phyloP scores from a whole-genome alignment of 2,329 filamentous ascomycete species.

The Xylariaceae sp. region DNA sequence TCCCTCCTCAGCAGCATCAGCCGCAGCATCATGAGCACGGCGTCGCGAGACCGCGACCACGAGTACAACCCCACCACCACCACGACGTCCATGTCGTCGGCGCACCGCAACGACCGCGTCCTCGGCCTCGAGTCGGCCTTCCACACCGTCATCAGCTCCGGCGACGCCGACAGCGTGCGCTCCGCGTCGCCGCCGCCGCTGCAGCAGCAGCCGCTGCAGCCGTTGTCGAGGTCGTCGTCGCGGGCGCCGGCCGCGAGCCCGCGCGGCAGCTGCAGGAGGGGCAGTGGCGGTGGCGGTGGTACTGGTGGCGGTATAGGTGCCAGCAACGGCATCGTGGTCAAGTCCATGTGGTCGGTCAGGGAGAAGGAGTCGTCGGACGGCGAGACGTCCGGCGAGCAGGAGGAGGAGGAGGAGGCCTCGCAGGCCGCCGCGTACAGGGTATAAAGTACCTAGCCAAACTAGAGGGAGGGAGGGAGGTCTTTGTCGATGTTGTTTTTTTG shows the following conservation, averaged over 20 bases:
- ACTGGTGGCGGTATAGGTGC: too few relatives aligned
- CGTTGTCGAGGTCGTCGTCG: background rate
- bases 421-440: too few relatives aligned
- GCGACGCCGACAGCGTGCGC: slow-evolving; percentile 10
- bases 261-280: too few relatives aligned
- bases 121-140: slow-evolving; percentile 13
- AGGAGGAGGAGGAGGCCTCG: background rate
- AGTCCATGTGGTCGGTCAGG: slow-evolving; percentile 14
- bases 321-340: slow-evolving; percentile 12
- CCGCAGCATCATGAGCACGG: too few relatives aligned
- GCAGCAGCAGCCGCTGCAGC: background rate
- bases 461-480: too few relatives aligned
- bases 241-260: too few relatives aligned
- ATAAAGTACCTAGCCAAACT: too few relatives aligned
- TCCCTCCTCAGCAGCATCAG: too few relatives aligned
- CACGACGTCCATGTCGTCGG: too few relatives aligned
- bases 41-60: slow-evolving; percentile 1
- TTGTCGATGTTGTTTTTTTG: too few relatives aligned
- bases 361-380: slow-evolving; percentile 1
- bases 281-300: too few relatives aligned
- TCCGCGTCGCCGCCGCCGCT: slow-evolving; percentile 5
- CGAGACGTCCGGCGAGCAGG: slow-evolving; percentile 1
- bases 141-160: slow-evolving; percentile 14
- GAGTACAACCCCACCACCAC: background rate
- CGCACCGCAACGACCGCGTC: slow-evolving; percentile 9